Evolutionary conservation across 78 protist species (phyloP).

Genomic region (Pigoraptor vietnamica): DNA sequence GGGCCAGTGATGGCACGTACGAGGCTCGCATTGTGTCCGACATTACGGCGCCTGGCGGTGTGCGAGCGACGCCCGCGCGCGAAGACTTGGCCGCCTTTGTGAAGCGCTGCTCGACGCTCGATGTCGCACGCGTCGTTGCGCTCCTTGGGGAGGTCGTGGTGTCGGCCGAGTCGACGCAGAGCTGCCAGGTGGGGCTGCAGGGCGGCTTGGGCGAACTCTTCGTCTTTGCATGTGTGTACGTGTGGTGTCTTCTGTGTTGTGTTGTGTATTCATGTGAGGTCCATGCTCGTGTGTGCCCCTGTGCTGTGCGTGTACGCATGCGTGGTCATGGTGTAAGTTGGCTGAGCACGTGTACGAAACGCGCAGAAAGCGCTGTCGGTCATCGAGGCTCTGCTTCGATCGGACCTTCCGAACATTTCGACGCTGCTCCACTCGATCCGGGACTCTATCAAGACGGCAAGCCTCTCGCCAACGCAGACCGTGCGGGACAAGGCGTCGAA

Average conservation of each 20-base stretch:
- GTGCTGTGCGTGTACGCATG: background rate
- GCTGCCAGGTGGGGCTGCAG: background rate
- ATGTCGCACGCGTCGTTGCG: background rate
- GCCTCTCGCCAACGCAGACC: background rate
- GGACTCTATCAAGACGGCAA: background rate
- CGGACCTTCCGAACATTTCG: background rate
- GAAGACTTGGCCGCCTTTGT: background rate
- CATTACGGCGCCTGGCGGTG: background rate
- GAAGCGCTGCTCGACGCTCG: constrained; percentile 1
- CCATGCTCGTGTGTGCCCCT: background rate
- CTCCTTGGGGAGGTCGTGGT: background rate
- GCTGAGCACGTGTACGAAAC: too few species aligned
- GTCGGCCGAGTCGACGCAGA: background rate
- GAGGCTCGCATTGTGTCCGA: background rate
- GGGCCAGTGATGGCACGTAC: background rate
- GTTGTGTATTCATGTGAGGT: background rate
- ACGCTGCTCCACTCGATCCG: background rate
- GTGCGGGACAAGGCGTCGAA: background rate
- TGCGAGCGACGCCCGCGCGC: background rate
- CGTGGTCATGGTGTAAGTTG: too few species aligned
- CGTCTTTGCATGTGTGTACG: background rate
- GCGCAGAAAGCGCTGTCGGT: background rate
- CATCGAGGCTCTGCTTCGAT: background rate
- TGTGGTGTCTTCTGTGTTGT: background rate
- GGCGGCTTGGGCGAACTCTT: background rate